Base-by-base conservation (phyloP, 305 asterid genomes). In the Rubia peregrina region DNA sequence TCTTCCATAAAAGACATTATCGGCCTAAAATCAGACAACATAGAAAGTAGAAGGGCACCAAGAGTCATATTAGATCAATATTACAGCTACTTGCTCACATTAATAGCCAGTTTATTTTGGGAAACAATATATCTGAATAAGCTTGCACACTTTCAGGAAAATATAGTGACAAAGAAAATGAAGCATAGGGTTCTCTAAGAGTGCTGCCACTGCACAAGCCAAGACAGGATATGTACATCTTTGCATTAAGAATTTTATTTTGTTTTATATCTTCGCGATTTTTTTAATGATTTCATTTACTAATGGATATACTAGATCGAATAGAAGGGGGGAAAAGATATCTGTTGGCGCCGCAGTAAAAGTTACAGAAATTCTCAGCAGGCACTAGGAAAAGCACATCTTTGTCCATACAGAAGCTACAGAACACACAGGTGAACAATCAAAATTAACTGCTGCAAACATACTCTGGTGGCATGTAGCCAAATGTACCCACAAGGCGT, bases 401-500 rank as follows among this genome's bases (percentile, higher is more conserved):
- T 48, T 14, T 14, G 43, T 67, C 55, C 21, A 67, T 30, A 30
- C 55, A 17, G 61, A 16, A 48, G 55, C 42, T 33, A 67, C 10
- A 38, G 22, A 21, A 43, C 41, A 71, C 33, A 17, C 33, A 48
- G n/a, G 59, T 51, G 2, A 68, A 53, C 64, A 51, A 9, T 33
- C 19, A 12, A 36, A 33, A 33, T 36, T 36, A 36, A 26, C 38
- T 5, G 14, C 63, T 36, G 68, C 69, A 38, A 66, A 76, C 96
- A 82, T 88, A 93, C 98, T 93, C 98, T 13, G 98, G 98, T 56
- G 97, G 95, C 96, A 93, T 93, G 86, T 93, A 93, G 66, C 98
- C 98, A 75, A 91, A 93, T 69, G 98, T 93, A 70, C 98, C 98
- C 74, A 84, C 96, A 73, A 93, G 92, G 41, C 89, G 90, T 4